These are phyloP conservation scores for Penicillium sp. DNA, from an alignment of 2,329 filamentous ascomycete genomes.

Conservation along the genomic window DNA sequence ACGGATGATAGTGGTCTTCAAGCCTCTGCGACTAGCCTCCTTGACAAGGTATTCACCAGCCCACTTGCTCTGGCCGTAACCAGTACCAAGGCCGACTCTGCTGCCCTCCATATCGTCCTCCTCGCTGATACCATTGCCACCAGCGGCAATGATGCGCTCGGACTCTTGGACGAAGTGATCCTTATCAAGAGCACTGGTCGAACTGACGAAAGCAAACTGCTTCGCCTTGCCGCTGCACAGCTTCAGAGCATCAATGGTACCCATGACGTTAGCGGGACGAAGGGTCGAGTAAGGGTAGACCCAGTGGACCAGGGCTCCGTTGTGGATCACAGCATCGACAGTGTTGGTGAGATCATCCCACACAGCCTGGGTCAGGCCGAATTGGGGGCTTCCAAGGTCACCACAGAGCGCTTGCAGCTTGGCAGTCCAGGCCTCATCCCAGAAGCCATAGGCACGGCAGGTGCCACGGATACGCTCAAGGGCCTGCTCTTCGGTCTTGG, in stretches of 20 bases:
- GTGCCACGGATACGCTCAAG: constrained; percentile 67
- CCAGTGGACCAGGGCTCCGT: constrained; percentile 80
- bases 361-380: constrained; percentile 67
- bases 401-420: constrained; percentile 71
- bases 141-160: constrained; percentile 59
- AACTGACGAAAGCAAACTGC: constrained; percentile 77
- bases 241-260: constrained; percentile 72
- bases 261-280: constrained; percentile 74
- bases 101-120: constrained; percentile 77
- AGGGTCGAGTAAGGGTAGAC: constrained; percentile 74
- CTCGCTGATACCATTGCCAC: constrained; percentile 69
- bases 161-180: constrained; percentile 79
- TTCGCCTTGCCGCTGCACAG: constrained; percentile 80
- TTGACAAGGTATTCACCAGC: constrained; percentile 70
- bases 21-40: constrained; percentile 75
- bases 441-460: constrained; percentile 76
- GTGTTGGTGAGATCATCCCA: constrained; percentile 68
- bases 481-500: constrained; percentile 61
- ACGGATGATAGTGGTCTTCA: constrained; percentile 73
- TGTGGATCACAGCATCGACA: constrained; percentile 77
- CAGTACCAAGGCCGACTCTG: constrained; percentile 73
- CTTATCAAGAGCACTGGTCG: constrained; percentile 78
- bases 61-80: constrained; percentile 94
- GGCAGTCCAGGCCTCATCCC: constrained; percentile 64
- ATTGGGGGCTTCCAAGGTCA: constrained; percentile 69